Conservation (phyloP, 1,139 yeast species). For the Trichomonascaceae sp. region DNA sequence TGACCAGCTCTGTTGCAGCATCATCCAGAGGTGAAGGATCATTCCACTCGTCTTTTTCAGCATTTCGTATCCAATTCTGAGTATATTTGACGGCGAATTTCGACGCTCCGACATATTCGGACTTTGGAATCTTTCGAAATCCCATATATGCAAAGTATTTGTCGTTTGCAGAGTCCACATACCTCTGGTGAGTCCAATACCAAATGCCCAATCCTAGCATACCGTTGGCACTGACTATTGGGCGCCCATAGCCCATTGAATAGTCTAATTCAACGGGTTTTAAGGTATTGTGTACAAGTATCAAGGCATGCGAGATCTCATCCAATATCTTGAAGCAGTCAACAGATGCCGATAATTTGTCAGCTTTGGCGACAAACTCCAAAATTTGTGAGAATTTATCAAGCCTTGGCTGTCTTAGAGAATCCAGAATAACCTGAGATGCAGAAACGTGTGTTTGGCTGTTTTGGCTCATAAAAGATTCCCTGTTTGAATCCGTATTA, state of each 20-base stretch:
- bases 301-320: slow-evolving; percentile 28
- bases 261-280: slow-evolving; percentile 6
- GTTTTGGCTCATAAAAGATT: slow-evolving; percentile 26
- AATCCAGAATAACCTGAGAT: slow-evolving; percentile 22
- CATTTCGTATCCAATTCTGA: slow-evolving; percentile 25
- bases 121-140: slow-evolving; percentile 10
- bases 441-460: slow-evolving; percentile 16
- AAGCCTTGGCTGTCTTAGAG: slow-evolving; percentile 28
- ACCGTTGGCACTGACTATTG: slow-evolving; percentile 27
- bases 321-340: slow-evolving; percentile 33
- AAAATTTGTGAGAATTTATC: slow-evolving; percentile 29
- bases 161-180: neutral
- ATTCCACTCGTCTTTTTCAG: slow-evolving; percentile 20
- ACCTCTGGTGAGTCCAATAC: slow-evolving; percentile 24
- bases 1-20: slow-evolving; percentile 28
- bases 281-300: slow-evolving; percentile 17
- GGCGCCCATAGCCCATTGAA: slow-evolving; percentile 26
- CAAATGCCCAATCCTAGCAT: slow-evolving; percentile 30
- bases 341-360: slow-evolving; percentile 27
- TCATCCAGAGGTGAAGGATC: slow-evolving; percentile 25
- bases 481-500: slow-evolving; percentile 21
- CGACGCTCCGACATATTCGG: slow-evolving; percentile 10
- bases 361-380: slow-evolving; percentile 29
- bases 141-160: slow-evolving; percentile 4
- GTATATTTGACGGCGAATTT: slow-evolving; percentile 23